A percentile compares a stretch with the other conserved stretches of the same genome.
Conservation (phyloP, 257 asterid species). For the Gynochthodes officinalis region DNA sequence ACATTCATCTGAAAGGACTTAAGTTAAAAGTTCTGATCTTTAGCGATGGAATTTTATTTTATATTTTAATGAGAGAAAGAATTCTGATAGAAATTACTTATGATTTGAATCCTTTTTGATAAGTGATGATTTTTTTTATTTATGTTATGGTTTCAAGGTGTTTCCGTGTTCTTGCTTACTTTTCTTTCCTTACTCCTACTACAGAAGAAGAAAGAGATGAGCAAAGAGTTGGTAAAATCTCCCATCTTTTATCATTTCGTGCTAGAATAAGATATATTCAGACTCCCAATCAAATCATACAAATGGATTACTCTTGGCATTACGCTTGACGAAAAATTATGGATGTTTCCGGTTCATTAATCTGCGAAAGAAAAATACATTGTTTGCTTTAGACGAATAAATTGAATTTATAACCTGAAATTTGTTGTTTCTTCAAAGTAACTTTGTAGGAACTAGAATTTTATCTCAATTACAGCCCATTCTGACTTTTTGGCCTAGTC, state of each 20-base stretch:
- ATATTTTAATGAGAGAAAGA: neutral
- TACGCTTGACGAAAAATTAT: neutral
- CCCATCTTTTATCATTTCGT: too few species aligned
- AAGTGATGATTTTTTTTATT: too few species aligned
- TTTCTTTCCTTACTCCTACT: too few species aligned
- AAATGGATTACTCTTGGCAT: neutral
- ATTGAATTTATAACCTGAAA: neutral
- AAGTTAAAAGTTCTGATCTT: neutral
- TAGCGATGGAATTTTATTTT: too few species aligned
- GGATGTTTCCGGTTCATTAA: constrained; percentile 1
- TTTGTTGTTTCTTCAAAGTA: neutral
- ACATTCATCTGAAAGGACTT: neutral
- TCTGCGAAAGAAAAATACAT: neutral
- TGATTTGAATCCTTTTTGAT: neutral
- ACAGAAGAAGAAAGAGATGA: too few species aligned
- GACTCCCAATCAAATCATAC: neutral
- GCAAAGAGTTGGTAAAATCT: too few species aligned
- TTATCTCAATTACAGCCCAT: neutral
- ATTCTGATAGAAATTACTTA: too few species aligned
- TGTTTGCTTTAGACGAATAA: neutral
- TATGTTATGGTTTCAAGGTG: too few species aligned
- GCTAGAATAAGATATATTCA: too few species aligned
- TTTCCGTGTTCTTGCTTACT: too few species aligned
- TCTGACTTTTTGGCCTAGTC: neutral
- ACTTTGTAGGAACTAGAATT: neutral